Percentiles rank a stretch among this genome's conserved stretches.
phyloP scores from a whole-genome alignment of 2,329 filamentous ascomycete species.

The Cladophialophora immunda region DNA sequence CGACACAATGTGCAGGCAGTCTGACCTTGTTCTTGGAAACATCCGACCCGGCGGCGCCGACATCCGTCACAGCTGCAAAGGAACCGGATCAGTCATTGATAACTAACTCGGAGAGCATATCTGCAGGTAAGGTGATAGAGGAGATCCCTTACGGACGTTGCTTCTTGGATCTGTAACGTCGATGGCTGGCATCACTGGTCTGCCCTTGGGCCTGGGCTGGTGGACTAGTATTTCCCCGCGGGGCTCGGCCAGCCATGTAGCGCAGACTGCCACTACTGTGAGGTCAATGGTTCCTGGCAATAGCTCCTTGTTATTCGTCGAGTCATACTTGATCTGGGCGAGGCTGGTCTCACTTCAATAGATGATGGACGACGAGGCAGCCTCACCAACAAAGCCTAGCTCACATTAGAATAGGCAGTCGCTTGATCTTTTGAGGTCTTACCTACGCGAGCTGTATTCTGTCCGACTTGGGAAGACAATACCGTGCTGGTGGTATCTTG shows the following conservation, averaged over 20 bases:
- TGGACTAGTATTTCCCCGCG: conserved; percentile 1
- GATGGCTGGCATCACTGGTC: conserved; percentile 1
- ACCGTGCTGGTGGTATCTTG: too few relatives aligned
- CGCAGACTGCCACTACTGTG: not conserved
- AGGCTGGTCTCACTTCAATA: too few relatives aligned
- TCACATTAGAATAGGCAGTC: too few relatives aligned
- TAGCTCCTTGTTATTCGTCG: too few relatives aligned
- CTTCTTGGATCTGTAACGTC: conserved; percentile 7
- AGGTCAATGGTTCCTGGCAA: too few relatives aligned
- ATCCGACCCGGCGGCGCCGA: conserved; percentile 7
- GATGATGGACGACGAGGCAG: too few relatives aligned
- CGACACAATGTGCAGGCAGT: conserved; percentile 3
- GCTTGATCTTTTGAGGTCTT: too few relatives aligned
- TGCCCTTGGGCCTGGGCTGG: not conserved
- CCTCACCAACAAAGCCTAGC: too few relatives aligned
- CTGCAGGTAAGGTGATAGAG: not conserved
- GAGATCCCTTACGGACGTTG: conserved; percentile 4
- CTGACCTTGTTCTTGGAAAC: conserved; percentile 2
- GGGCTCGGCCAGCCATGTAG: conserved; percentile 1
- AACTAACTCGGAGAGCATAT: not conserved
- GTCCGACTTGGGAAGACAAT: too few relatives aligned
- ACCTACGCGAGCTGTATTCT: too few relatives aligned
- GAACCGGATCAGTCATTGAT: conserved; percentile 3
- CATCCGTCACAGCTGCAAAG: not conserved
- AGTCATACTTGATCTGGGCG: too few relatives aligned